These are phyloP conservation scores for Blastocystis sp. DNA, from an alignment of 352 stramenopile species.

Conservation along the genomic window DNA sequence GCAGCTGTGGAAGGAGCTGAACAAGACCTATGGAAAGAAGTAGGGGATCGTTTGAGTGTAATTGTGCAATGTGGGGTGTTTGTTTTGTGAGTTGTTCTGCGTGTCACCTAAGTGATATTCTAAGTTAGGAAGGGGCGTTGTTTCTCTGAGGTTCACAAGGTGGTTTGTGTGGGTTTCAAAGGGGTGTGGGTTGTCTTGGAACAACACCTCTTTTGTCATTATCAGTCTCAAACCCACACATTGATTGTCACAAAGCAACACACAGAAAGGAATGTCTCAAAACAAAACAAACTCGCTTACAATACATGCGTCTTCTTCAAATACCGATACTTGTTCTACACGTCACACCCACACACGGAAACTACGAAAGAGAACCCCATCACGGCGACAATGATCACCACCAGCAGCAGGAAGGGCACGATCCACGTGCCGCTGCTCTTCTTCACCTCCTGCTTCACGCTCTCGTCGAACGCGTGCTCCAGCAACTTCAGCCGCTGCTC, in stretches of 20 bases:
- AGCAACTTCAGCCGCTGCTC: slow-evolving; percentile 52
- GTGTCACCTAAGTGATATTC: too few species aligned
- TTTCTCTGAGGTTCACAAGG: too few species aligned
- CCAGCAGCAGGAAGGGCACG: slow-evolving; percentile 48
- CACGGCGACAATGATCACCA: slow-evolving; percentile 29
- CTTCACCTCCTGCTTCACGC: slow-evolving; percentile 55
- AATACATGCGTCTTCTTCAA: slow-evolving; percentile 65
- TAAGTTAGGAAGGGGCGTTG: too few species aligned
- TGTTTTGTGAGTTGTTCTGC: too few species aligned
- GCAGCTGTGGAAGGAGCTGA: too few species aligned
- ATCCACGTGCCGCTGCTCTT: slow-evolving; percentile 52
- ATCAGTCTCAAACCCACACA: too few species aligned
- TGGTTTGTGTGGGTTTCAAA: too few species aligned
- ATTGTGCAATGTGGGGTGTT: slow-evolving; percentile 33
- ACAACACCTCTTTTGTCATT: too few species aligned
- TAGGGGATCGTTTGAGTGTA: slow-evolving; percentile 33
- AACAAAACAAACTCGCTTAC: slow-evolving; percentile 26
- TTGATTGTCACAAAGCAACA: too few species aligned
- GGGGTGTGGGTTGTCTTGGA: too few species aligned
- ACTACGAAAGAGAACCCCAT: slow-evolving; percentile 25
- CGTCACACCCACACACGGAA: background rate
- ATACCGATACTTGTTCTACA: slow-evolving; percentile 68
- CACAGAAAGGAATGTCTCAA: background rate
- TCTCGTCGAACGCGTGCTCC: slow-evolving; percentile 31
- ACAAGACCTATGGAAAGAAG: slow-evolving; percentile 69